Conservation (phyloP, 257 asterid genomes). For the Nicotiana sylvestris region DNA sequence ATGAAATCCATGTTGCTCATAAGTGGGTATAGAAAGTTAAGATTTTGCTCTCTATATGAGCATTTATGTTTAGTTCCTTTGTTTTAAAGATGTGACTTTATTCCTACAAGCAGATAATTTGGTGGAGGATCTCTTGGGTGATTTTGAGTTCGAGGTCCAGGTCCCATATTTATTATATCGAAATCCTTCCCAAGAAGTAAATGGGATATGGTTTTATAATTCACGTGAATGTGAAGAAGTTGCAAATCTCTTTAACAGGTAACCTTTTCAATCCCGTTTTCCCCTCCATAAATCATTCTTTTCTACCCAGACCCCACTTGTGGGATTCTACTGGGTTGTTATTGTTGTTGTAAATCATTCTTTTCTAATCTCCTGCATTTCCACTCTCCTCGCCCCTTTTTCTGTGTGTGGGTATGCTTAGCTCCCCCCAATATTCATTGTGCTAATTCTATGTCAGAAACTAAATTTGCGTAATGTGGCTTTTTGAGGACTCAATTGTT, state of each 20-base stretch:
- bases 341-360: neutral
- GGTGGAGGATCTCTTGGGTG: constrained; percentile 85
- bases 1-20: neutral
- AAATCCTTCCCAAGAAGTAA: constrained; percentile 79
- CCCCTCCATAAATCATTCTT: neutral
- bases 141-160: constrained; percentile 79
- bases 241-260: constrained; percentile 83
- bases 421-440: neutral
- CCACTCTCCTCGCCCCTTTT: neutral
- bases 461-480: neutral
- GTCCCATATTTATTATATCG: constrained; percentile 74
- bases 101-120: constrained; percentile 64
- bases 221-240: constrained; percentile 76
- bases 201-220: constrained; percentile 94
- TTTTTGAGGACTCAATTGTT: neutral
- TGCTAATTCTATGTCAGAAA: neutral
- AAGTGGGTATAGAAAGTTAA: too few relatives aligned
- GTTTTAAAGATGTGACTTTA: neutral
- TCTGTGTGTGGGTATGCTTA: neutral
- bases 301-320: too few relatives aligned
- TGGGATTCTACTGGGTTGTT: too few relatives aligned
- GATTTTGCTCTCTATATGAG: neutral
- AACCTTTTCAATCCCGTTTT: constrained; percentile 10
- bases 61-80: neutral
- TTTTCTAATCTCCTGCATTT: neutral